A percentile compares a stretch with the other conserved stretches of the same genome.
Conservation (phyloP, 2,329 filamentous ascomycete species). For the Pleochaeta shiraiana region DNA sequence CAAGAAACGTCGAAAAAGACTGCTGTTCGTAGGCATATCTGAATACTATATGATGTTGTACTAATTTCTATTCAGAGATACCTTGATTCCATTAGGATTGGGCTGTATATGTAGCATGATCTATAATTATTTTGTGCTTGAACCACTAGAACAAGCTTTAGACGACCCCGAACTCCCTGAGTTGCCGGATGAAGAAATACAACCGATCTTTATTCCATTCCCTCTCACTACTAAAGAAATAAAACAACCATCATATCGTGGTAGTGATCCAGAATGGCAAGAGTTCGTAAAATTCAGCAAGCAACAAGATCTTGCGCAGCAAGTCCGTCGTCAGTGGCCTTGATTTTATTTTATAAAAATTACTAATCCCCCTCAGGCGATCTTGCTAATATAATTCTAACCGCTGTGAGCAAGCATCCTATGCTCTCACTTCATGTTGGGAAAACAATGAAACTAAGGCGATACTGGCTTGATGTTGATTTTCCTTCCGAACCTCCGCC, state of each 20-base stretch:
- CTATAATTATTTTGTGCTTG: slow-evolving; percentile 26
- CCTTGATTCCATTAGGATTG: neutral
- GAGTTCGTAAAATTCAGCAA: slow-evolving; percentile 35
- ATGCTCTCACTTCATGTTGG: slow-evolving; percentile 25
- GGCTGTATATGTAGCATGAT: slow-evolving; percentile 21
- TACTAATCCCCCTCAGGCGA: slow-evolving; percentile 21
- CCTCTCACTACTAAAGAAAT: slow-evolving; percentile 32
- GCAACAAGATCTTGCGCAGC: slow-evolving; percentile 25
- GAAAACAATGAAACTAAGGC: slow-evolving; percentile 25
- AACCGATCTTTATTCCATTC: slow-evolving; percentile 36
- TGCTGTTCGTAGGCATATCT: slow-evolving; percentile 8
- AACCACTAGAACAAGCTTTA: slow-evolving; percentile 24
- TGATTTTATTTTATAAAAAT: neutral
- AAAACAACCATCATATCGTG: slow-evolving; percentile 28
- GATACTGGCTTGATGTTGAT: slow-evolving; percentile 37
- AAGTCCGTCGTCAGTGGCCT: slow-evolving; percentile 8
- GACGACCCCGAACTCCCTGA: slow-evolving; percentile 13
- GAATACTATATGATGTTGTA: neutral
- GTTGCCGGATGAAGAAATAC: slow-evolving; percentile 24
- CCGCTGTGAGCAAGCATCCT: slow-evolving; percentile 23
- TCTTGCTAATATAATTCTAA: slow-evolving; percentile 24
- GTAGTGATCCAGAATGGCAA: slow-evolving; percentile 39
- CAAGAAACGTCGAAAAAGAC: slow-evolving; percentile 7
- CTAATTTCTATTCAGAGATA: neutral
- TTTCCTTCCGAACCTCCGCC: slow-evolving; percentile 38